Percentiles rank a stretch among this genome's conserved stretches.
phyloP scores from a whole-genome alignment of 1,139 yeast genomes.

The Saccharomyces uvarum region DNA sequence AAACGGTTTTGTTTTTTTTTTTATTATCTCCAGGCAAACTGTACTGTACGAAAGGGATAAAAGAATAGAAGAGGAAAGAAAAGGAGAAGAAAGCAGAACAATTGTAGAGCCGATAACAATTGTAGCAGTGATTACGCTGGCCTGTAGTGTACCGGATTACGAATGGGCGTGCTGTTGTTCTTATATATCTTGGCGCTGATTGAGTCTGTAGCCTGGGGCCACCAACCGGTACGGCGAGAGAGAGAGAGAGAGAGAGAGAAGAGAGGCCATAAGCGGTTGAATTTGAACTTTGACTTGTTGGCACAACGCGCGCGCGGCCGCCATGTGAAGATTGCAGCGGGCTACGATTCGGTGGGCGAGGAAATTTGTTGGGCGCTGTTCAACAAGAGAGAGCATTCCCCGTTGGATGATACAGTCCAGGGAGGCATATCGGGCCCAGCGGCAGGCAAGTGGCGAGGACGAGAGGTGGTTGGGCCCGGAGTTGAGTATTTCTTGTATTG shows the following conservation, averaged over 20 bases:
- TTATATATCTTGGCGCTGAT: conserved; percentile 1
- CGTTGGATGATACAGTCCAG: not conserved
- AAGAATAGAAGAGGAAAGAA: not conserved
- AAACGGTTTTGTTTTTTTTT: not conserved
- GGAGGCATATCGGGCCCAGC: not conserved
- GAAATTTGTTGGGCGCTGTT: not conserved
- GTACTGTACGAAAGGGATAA: not conserved
- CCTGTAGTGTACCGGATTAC: not conserved
- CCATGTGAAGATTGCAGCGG: not conserved
- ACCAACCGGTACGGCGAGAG: not conserved
- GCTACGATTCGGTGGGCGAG: conserved; percentile 1
- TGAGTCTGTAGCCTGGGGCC: not conserved
- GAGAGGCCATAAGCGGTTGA: not conserved
- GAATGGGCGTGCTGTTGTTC: not conserved
- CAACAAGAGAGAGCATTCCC: not conserved
- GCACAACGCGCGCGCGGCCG: conserved; percentile 1
- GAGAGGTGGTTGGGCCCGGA: not conserved
- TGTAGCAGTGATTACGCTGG: not conserved
- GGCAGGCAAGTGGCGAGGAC: not conserved
- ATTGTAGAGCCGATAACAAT: not conserved
- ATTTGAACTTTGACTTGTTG: not conserved
- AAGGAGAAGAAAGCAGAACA: not conserved
- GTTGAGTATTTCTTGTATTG: not conserved
- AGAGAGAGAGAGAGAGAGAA: not conserved
- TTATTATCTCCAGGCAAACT: not conserved